Conservation (phyloP, 2,329 filamentous ascomycete species). For the Aspergillus candidus region DNA sequence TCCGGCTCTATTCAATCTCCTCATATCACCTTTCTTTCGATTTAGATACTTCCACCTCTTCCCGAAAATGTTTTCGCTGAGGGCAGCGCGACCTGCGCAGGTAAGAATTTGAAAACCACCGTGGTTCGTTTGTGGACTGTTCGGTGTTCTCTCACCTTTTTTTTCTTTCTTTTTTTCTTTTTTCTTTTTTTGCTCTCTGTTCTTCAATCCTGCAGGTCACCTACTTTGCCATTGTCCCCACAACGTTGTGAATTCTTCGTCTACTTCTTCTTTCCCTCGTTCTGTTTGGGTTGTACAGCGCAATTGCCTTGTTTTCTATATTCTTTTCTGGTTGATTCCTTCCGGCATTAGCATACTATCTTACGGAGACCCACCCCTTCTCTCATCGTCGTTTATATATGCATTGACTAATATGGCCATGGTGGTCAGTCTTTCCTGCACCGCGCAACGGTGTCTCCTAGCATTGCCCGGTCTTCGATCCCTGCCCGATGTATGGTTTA, state of each 20-base stretch:
- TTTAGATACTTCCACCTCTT: conserved; percentile 12
- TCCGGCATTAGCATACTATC: conserved; percentile 18
- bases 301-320: conserved; percentile 26
- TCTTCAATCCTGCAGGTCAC: too few relatives aligned
- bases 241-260: too few relatives aligned
- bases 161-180: conserved; percentile 26
- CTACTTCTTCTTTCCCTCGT: conserved; percentile 20
- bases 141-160: conserved; percentile 1
- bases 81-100: conserved; percentile 38
- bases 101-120: conserved; percentile 16
- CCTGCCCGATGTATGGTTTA: conserved; percentile 50
- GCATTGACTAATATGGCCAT: conserved; percentile 28
- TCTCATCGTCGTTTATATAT: neutral
- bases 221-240: too few relatives aligned
- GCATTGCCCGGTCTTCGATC: conserved; percentile 45
- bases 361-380: conserved; percentile 9
- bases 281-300: conserved; percentile 37
- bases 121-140: conserved; percentile 8
- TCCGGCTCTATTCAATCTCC: neutral
- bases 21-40: conserved; percentile 11
- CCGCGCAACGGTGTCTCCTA: conserved; percentile 45
- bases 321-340: conserved; percentile 14
- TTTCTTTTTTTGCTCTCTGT: conserved; percentile 7
- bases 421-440: conserved; percentile 51
- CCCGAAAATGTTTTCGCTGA: conserved; percentile 35